Base-by-base conservation (phyloP, 2,329 filamentous ascomycete genomes). In the Mollisia scopiformis region DNA sequence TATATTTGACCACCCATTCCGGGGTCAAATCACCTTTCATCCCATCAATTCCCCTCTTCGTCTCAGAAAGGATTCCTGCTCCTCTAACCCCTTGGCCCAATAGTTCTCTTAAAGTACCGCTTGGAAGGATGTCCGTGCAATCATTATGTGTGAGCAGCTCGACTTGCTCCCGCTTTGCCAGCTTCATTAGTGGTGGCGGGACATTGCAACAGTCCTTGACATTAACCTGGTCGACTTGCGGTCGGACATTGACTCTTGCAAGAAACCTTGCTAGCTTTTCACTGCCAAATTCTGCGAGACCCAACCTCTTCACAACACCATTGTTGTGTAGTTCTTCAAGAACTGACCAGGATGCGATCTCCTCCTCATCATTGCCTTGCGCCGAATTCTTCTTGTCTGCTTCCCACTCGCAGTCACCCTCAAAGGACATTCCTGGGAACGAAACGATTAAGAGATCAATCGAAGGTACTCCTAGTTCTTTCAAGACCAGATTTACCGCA, bases 1-100 rank as follows among this genome's bases (percentile, higher is more conserved):
- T 97, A 75, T 99, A 99, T 75, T 98, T 96, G 68, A 94, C 89
- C 28, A 98, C 95, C 94, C 95, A 99, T 74, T 94, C 88, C 28
- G 95, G 93, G 61, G 86, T 84, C 52, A 98, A 83, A 66, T 97
- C 88, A 4, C 92, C 93, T 67, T 84, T 82, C 59, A 96, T 79
- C 0, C 90, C 89, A 10, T 79, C 75, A 19, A 75, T 74, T 13
- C 78, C 70, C 72, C 76, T 55, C 72, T 73, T 64, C 64, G 74
- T 58, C 73, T 78, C 58, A 68, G 89, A 88, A 61, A 97, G 79
- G 10, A 97, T 84, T 7, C 90, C 90, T 0, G 90, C 92, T 13
- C 93, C 92, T 61, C 84, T 81, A 14, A 87, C 79, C 0, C 87
- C 88, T 10, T 87, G 85, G 1, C 93, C 91, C 2, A 99, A 80